Evolutionary conservation across 1,284 basidiomycete genomes (phyloP).

Genomic region (Apiotrichum gracile): DNA sequence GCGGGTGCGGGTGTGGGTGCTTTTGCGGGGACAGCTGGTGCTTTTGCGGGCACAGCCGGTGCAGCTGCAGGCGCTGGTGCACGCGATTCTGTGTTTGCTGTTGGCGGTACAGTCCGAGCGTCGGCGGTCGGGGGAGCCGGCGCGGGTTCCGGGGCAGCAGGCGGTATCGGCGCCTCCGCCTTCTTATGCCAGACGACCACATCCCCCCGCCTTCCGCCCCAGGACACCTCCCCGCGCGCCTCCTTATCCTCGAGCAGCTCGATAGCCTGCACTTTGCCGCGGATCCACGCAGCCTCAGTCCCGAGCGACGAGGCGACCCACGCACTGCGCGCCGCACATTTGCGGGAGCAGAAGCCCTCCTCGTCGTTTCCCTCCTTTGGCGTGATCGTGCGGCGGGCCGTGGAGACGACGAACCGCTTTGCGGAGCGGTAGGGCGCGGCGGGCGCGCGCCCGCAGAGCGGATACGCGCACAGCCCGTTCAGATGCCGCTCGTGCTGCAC

Average conservation of each 20-base stretch:
- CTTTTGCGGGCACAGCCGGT: too few relatives aligned
- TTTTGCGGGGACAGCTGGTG: background rate
- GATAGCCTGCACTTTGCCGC: conserved; percentile 6
- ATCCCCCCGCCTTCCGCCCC: conserved; percentile 9
- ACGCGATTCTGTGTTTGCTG: too few relatives aligned
- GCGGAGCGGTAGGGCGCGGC: conserved; percentile 20
- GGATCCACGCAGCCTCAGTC: conserved; percentile 31
- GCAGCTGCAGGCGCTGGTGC: background rate
- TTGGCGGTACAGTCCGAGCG: too few relatives aligned
- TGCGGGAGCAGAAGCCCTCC: conserved; percentile 30
- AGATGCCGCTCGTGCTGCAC: conserved; percentile 38
- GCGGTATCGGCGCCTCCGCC: background rate
- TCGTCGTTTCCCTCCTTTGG: conserved; percentile 32
- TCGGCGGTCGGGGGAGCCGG: too few relatives aligned
- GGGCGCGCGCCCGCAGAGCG: conserved; percentile 29
- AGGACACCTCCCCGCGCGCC: conserved; percentile 15
- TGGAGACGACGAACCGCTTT: conserved; percentile 24
- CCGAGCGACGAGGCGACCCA: conserved; percentile 27
- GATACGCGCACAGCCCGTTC: conserved; percentile 35
- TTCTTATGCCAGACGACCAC: conserved; percentile 5
- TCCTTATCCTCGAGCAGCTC: conserved; percentile 33
- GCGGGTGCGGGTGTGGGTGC: background rate
- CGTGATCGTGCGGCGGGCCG: conserved; percentile 23
- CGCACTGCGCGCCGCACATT: conserved; percentile 21
- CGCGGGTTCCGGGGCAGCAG: too few relatives aligned